Percentiles rank a stretch among this genome's conserved stretches.
These are phyloP conservation scores for Leptomonas seymouri DNA, from an alignment of 208 protist species.

Conservation along the genomic window DNA sequence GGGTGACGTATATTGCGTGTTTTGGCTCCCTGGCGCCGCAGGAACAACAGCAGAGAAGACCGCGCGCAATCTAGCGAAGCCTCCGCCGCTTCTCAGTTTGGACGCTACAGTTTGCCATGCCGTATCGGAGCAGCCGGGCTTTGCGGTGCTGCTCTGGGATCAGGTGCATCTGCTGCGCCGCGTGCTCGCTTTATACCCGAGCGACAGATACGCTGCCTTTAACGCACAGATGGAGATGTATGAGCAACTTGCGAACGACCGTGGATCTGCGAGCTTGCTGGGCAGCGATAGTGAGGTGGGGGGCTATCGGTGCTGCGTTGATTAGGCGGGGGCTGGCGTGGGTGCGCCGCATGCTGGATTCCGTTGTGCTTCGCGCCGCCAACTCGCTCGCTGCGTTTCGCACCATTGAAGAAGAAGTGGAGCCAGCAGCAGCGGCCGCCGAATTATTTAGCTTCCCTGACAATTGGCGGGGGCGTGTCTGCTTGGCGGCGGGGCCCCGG, in stretches of 20 bases:
- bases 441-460: conserved; percentile 18
- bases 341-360: conserved; percentile 41
- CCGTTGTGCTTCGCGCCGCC: conserved; percentile 35
- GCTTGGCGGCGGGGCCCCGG: background rate
- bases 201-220: conserved; percentile 53
- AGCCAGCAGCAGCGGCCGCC: background rate
- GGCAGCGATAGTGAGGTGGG: background rate
- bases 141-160: conserved; percentile 49
- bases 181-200: conserved; percentile 39
- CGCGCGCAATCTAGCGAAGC: background rate
- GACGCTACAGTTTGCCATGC: conserved; percentile 46
- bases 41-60: too few species aligned
- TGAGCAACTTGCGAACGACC: conserved; percentile 46
- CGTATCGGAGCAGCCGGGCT: conserved; percentile 33
- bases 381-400: conserved; percentile 36
- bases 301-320: conserved; percentile 40
- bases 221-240: conserved; percentile 51
- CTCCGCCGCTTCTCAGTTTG: conserved; percentile 46
- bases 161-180: conserved; percentile 42
- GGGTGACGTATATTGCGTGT: conserved; percentile 59
- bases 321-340: conserved; percentile 30
- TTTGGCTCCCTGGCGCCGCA: conserved; percentile 23
- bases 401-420: background rate
- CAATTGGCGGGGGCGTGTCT: conserved; percentile 12
- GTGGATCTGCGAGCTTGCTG: conserved; percentile 22